Conservation (phyloP, 2,329 filamentous ascomycete species). For the Dactylellina parvicollis region DNA sequence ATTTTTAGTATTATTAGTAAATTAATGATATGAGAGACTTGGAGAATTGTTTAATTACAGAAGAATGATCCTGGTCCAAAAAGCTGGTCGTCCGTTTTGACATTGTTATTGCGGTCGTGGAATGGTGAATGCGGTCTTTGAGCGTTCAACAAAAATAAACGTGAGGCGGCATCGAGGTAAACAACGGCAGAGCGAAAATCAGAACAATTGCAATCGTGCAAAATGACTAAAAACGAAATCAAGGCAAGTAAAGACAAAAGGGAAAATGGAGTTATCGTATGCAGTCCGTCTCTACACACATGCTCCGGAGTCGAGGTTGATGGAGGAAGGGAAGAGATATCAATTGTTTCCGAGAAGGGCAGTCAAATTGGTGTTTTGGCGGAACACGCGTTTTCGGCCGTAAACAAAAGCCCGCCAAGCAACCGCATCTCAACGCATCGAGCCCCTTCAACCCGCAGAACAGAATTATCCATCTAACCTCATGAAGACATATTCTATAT, state of each 20-base stretch:
- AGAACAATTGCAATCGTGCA: neutral
- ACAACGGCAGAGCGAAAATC: neutral
- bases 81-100: constrained; percentile 37
- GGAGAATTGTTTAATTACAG: constrained; percentile 24
- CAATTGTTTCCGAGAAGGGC: constrained; percentile 20
- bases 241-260: neutral
- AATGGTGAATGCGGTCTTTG: too few relatives aligned
- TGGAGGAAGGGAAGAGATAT: neutral
- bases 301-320: neutral
- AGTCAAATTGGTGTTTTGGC: constrained; percentile 48
- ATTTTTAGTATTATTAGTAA: neutral
- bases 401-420: constrained; percentile 53
- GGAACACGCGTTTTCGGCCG: constrained; percentile 10
- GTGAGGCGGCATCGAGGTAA: neutral
- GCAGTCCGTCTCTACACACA: neutral
- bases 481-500: too few relatives aligned
- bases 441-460: too few relatives aligned
- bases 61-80: constrained; percentile 49
- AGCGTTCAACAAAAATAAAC: too few relatives aligned
- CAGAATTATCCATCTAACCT: too few relatives aligned
- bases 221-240: neutral
- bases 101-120: constrained; percentile 10
- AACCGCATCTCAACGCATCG: constrained; percentile 7
- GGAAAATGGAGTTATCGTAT: neutral
- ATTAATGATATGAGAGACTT: neutral